These are phyloP conservation scores for Symbiotaphrina buchneri DNA, from an alignment of 495 filamentous ascomycete species.

Conservation along the genomic window DNA sequence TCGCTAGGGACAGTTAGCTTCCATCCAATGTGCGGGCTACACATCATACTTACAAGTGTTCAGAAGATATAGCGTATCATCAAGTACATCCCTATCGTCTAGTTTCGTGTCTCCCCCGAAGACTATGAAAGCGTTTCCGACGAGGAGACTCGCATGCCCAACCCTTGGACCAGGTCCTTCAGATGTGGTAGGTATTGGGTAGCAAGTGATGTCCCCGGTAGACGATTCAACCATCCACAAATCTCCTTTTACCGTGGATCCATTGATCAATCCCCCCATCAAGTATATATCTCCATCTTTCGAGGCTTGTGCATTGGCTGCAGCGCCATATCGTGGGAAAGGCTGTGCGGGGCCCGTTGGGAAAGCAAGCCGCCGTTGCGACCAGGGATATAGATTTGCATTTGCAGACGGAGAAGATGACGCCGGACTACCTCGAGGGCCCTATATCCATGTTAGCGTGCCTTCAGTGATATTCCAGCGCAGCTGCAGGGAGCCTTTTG, in stretches of 20 bases:
- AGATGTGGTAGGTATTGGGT: slow-evolving; percentile 72
- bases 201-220: slow-evolving; percentile 61
- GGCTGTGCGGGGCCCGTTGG: slow-evolving; percentile 63
- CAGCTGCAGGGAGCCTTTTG: too few relatives aligned
- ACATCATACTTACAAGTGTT: slow-evolving; percentile 75
- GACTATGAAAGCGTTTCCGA: slow-evolving; percentile 97
- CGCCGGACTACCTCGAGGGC: slow-evolving; percentile 12
- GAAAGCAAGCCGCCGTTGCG: slow-evolving; percentile 70
- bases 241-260: slow-evolving; percentile 86
- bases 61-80: slow-evolving; percentile 87
- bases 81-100: slow-evolving; percentile 72
- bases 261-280: slow-evolving; percentile 91
- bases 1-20: slow-evolving; percentile 46
- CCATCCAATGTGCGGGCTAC: too few relatives aligned
- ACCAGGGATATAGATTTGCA: slow-evolving; percentile 81
- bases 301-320: slow-evolving; percentile 75
- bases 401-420: slow-evolving; percentile 13
- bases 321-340: slow-evolving; percentile 92
- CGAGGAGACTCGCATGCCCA: slow-evolving; percentile 81
- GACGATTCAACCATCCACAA: slow-evolving; percentile 94
- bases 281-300: slow-evolving; percentile 96
- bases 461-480: slow-evolving; percentile 7
- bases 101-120: slow-evolving; percentile 97
- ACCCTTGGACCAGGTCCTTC: slow-evolving; percentile 93
- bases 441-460: too few relatives aligned